These are phyloP conservation scores for Ceratopteris richardii DNA, from an alignment of 75 land plant species.

Conservation along the genomic window DNA sequence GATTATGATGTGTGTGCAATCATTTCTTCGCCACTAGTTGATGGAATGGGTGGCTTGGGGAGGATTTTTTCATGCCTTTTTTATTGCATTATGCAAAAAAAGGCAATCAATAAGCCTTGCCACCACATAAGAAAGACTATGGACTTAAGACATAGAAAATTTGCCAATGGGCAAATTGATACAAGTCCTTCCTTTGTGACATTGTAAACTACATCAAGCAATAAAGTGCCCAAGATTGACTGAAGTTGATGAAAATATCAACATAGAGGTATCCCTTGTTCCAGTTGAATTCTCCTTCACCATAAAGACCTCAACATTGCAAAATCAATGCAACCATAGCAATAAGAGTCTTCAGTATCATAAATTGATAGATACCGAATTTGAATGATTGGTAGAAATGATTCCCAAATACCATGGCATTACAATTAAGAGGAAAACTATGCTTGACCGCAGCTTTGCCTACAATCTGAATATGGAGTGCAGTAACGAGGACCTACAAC, in stretches of 20 bases:
- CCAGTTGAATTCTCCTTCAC: slow-evolving; percentile 81
- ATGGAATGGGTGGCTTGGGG: no score
- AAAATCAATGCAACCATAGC: slow-evolving; percentile 59
- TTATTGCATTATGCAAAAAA: slow-evolving; percentile 49
- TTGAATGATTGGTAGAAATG: no score
- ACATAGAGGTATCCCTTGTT: slow-evolving; percentile 76
- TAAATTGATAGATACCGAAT: slow-evolving; percentile 27
- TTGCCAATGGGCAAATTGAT: slow-evolving; percentile 64
- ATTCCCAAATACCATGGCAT: no score
- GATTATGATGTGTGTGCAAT: no score
- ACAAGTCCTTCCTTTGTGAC: slow-evolving; percentile 66
- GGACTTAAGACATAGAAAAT: slow-evolving; percentile 71
- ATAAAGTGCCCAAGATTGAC: slow-evolving; percentile 73
- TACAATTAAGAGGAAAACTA: no score
- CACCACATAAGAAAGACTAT: slow-evolving; percentile 84
- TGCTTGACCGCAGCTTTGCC: no score
- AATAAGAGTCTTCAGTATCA: slow-evolving; percentile 70
- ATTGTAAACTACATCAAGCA: slow-evolving; percentile 75
- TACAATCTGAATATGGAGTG: no score
- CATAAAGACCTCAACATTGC: slow-evolving; percentile 60
- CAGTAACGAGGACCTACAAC: no score
- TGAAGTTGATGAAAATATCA: slow-evolving; percentile 61
- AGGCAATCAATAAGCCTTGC: slow-evolving; percentile 69
- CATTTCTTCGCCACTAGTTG: no score
- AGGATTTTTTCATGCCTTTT: slow-evolving; percentile 33